Base-by-base conservation (phyloP, 371 early-diverging fungal species). In the Rhizopus stolonifer region DNA sequence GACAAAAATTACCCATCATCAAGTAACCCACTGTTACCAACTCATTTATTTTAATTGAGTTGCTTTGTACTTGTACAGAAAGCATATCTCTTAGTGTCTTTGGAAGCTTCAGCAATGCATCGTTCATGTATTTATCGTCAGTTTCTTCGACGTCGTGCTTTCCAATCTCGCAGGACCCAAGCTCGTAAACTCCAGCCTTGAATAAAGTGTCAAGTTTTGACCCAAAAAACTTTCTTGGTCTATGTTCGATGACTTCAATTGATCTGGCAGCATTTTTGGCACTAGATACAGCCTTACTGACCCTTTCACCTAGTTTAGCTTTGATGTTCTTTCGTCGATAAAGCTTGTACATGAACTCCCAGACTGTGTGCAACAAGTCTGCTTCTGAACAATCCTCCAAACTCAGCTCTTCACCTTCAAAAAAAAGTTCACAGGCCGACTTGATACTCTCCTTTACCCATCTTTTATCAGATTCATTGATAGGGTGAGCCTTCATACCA, bases 311-410 rank as follows among this genome's bases (percentile, higher is more conserved):
- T n/a, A n/a, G n/a, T n/a, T n/a, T n/a, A n/a, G n/a, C n/a, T n/a
- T n/a, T n/a, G n/a, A n/a, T n/a, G n/a, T n/a, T n/a, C n/a, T n/a
- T n/a, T n/a, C n/a, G n/a, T n/a, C n/a, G n/a, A n/a, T n/a, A n/a
- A n/a, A n/a, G n/a, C n/a, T n/a, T n/a, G n/a, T n/a, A n/a, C n/a
- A 58, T 14, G 40, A 58, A 58, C 8, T 15, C 23, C 58, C 58
- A 58, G 1, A 58, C 40, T n/a, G 38, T 21, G 21, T 46, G 46
- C 9, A 51, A 21, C 1, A 51, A 4, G 18, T 58, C 39, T 21
- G 40, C 25, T 32, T 58, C 52, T n/a, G 36, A 52, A 29, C 26
- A 52, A 0, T 40, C 58, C 31, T 26, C 31, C 24, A 58, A 14
- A n/a, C 15, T 26, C 14, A 58, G 15, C 3, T 1, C 22, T 10